Base-by-base conservation (phyloP, 352 stramenopile species). In the Pythium oligandrum region DNA sequence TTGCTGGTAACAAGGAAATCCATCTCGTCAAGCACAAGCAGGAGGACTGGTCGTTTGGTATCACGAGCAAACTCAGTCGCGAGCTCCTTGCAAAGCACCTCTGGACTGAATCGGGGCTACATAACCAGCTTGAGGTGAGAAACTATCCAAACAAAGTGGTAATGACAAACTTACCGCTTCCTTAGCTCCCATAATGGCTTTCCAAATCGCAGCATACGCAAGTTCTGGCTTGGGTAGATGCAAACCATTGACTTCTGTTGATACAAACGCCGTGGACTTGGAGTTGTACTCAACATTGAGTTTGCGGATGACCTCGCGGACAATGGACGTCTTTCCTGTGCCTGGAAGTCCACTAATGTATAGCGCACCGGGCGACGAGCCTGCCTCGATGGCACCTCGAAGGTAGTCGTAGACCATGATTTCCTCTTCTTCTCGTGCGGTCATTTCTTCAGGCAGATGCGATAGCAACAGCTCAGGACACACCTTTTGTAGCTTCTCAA, bases 1-100 rank as follows among this genome's bases (percentile, higher is more conserved):
- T 90, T 90, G 39, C 76, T 73, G 0, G 75, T 72, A 30, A 88
- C 58, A 61, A 90, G 79, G 48, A 90, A 90, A 50, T 90, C 78
- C 74, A 90, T 88, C 59, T 90, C 78, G 43, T 90, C 78, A 44
- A 90, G 58, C 48, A 90, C 60, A 34, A 88, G 62, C 36, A 90
- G 44, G 4, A 90, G 32, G 48, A 79, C 79, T 11, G 76, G 75
- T 7, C 78, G 74, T 32, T 51, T 5, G 4, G n/a, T 65, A 36
- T 64, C 65, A 3, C 57, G 64, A 44, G 75, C 71, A 37, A 86
- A 81, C 51, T 83, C 73, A 17, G 62, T 55, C 53, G 78, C 63
- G 32, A 86, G 55, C 53, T 68, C 58, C 30, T 82, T 58, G 43
- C 75, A 86, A 32, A 80, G 53, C 7, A 63, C 54, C 2, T 71